Conservation (phyloP, 73 alveolate genomes). For the Diophrys appendiculata region DNA sequence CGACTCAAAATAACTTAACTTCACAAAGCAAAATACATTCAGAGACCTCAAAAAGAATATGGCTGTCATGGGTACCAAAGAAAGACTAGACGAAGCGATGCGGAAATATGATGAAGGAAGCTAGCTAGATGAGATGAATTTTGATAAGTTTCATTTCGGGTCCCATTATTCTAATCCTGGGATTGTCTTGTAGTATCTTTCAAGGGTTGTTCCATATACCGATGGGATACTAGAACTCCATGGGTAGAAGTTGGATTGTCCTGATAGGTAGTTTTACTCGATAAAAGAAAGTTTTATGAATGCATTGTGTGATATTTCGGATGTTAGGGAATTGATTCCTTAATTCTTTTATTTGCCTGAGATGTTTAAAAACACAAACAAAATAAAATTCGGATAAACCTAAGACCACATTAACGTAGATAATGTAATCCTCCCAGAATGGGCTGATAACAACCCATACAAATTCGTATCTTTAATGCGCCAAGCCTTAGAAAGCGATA, state of each 20-base stretch:
- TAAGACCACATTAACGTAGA: slow-evolving; percentile 81
- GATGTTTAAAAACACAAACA: slow-evolving; percentile 60
- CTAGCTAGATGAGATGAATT: slow-evolving; percentile 16
- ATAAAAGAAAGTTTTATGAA: slow-evolving; percentile 71
- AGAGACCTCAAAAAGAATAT: slow-evolving; percentile 89
- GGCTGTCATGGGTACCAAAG: slow-evolving; percentile 84
- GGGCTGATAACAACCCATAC: slow-evolving; percentile 81
- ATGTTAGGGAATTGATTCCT: slow-evolving; percentile 96
- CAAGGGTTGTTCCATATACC: slow-evolving; percentile 87
- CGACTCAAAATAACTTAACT: background rate
- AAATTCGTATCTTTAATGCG: slow-evolving; percentile 63
- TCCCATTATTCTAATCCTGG: slow-evolving; percentile 95
- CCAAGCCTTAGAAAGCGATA: slow-evolving; percentile 79
- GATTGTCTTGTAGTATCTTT: slow-evolving; percentile 82
- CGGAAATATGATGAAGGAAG: slow-evolving; percentile 42
- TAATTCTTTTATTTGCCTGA: slow-evolving; percentile 96
- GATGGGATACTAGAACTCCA: slow-evolving; percentile 90
- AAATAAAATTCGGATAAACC: slow-evolving; percentile 73
- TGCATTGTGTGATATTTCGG: slow-evolving; percentile 92
- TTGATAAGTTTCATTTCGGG: slow-evolving; percentile 51
- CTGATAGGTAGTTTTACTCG: slow-evolving; percentile 90
- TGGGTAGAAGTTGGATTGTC: slow-evolving; percentile 88
- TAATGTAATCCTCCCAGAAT: slow-evolving; percentile 77
- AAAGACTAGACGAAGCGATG: slow-evolving; percentile 68
- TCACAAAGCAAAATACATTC: slow-evolving; percentile 7